These are phyloP conservation scores for Xylariaceae sp. DNA, from an alignment of 2,329 filamentous ascomycete species.

Conservation along the genomic window DNA sequence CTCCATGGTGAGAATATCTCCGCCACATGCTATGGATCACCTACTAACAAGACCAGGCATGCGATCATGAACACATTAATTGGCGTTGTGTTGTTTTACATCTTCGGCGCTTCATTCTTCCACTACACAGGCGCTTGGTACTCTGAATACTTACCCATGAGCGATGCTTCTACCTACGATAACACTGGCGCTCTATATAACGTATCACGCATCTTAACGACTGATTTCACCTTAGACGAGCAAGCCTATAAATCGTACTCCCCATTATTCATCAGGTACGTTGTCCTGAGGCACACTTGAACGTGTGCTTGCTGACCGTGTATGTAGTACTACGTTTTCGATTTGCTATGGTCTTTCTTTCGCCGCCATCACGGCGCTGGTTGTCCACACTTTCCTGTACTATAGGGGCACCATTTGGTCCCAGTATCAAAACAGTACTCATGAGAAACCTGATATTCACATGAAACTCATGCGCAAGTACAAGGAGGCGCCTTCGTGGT, in stretches of 20 bases:
- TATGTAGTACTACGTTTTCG: conserved; percentile 60
- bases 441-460: conserved; percentile 55
- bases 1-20: conserved; percentile 49
- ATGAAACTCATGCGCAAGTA: conserved; percentile 61
- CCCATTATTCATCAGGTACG: conserved; percentile 56
- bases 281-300: not conserved
- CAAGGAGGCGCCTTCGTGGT: conserved; percentile 58
- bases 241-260: conserved; percentile 62
- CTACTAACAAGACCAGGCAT: conserved; percentile 46
- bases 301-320: conserved; percentile 2
- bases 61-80: conserved; percentile 69
- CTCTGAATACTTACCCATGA: conserved; percentile 60
- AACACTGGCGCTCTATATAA: conserved; percentile 63
- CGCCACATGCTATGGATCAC: not conserved
- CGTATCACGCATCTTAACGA: conserved; percentile 56
- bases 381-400: conserved; percentile 64
- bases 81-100: conserved; percentile 60
- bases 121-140: conserved; percentile 66
- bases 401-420: conserved; percentile 62
- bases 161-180: conserved; percentile 65
- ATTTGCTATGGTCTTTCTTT: conserved; percentile 67
- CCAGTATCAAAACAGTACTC: conserved; percentile 55
- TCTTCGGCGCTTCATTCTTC: conserved; percentile 53
- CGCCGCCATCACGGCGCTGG: conserved; percentile 61
- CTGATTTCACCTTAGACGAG: conserved; percentile 57